These are phyloP conservation scores for Urostyla sp. DNA, from an alignment of 73 alveolate species.

Conservation along the genomic window DNA sequence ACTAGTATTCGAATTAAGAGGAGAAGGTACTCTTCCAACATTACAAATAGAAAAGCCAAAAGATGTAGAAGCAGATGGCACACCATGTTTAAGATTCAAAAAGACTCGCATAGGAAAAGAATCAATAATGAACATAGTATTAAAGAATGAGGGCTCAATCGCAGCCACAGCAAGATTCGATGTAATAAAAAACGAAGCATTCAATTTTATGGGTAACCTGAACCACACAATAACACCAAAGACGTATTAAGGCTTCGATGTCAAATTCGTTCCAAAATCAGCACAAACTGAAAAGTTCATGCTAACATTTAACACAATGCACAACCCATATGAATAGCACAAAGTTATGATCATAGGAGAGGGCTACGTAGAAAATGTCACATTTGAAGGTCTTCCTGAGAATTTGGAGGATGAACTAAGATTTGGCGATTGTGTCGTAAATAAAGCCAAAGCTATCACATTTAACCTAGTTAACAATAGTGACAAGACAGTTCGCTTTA, in stretches of 20 bases:
- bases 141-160: conserved; percentile 96
- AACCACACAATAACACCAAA: conserved; percentile 97
- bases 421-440: conserved; percentile 96
- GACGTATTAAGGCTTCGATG: conserved; percentile 91
- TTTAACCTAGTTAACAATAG: conserved; percentile 88
- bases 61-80: conserved; percentile 94
- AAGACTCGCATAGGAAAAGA: conserved; percentile 93
- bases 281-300: conserved; percentile 87
- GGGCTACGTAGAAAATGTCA: conserved; percentile 96
- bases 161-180: conserved; percentile 98
- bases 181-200: conserved; percentile 88
- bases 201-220: conserved; percentile 88
- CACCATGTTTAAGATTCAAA: conserved; percentile 91
- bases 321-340: conserved; percentile 97
- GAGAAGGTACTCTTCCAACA: conserved; percentile 99
- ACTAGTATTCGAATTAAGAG: conserved; percentile 95
- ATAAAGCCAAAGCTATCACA: conserved; percentile 78
- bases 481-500: conserved; percentile 87
- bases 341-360: conserved; percentile 94
- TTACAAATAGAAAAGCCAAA: conserved; percentile 91
- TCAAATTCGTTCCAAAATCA: conserved; percentile 90
- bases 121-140: conserved; percentile 82
- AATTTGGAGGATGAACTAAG: conserved; percentile 91
- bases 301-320: conserved; percentile 88
- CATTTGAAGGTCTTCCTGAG: conserved; percentile 93